A percentile compares a stretch with the other conserved stretches of the same genome.
Evolutionary conservation across 148 eudicot genomes (phyloP).

Genomic region (Chenopodium suecicum): DNA sequence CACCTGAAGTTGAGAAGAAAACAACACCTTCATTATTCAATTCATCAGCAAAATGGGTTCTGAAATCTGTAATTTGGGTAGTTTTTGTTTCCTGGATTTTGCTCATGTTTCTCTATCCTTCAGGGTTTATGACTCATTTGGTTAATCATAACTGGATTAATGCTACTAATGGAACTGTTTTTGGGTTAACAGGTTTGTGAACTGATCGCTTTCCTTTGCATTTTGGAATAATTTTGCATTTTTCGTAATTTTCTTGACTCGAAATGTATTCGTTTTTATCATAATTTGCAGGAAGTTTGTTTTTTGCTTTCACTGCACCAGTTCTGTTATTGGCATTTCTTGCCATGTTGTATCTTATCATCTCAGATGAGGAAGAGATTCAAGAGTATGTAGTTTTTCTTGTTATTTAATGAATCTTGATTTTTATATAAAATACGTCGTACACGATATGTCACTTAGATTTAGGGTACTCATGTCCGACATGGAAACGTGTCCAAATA

Average conservation of each 20-base stretch:
- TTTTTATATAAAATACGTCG: not conserved
- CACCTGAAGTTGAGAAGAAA: slow-evolving; percentile 20
- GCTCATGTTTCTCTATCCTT: slow-evolving; percentile 56
- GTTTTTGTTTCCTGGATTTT: slow-evolving; percentile 58
- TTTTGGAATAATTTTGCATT: not conserved
- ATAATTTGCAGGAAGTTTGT: slow-evolving; percentile 57
- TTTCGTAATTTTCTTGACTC: not conserved
- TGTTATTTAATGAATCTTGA: not conserved
- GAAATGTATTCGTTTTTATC: not conserved
- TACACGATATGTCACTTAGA: not conserved
- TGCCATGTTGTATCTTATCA: slow-evolving; percentile 43
- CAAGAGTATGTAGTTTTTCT: slow-evolving; percentile 46
- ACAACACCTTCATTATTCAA: slow-evolving; percentile 27
- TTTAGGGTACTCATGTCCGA: not conserved
- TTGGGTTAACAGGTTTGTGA: slow-evolving; percentile 49
- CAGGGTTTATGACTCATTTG: slow-evolving; percentile 24
- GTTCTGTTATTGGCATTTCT: slow-evolving; percentile 66
- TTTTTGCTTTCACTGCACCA: slow-evolving; percentile 61
- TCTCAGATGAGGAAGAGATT: slow-evolving; percentile 56
- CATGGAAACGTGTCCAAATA: not conserved
- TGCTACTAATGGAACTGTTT: slow-evolving; percentile 35
- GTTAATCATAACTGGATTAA: slow-evolving; percentile 17
- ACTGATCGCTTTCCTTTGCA: not conserved
- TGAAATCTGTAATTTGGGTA: slow-evolving; percentile 61
- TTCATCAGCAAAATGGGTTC: slow-evolving; percentile 49